Evolutionary conservation across 78 protist species (phyloP), one percentile per base, ranked within the genome.

Genomic region (Dictyostelium capitatum): DNA sequence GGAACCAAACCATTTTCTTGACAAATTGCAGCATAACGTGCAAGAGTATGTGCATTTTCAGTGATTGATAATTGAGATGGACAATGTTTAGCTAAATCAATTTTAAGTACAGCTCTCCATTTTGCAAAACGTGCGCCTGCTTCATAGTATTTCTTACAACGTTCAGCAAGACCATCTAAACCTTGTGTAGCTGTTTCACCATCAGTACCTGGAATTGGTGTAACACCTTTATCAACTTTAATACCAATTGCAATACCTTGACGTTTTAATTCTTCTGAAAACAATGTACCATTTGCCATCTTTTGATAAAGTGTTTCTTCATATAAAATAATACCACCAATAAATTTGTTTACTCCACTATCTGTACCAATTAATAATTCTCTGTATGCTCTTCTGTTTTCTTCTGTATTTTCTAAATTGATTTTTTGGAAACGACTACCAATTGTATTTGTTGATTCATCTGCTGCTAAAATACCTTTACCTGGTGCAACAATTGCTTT

Each of bases 91-190:
- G 92, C 74, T 28, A 85, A 75, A 91, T 90, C 90, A 89, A 98
- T 96, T 78, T 94, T 93, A 82, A 97, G 43, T 51, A 92, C 98
- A 23, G 95, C 95, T 80, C 95, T 79, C 98, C 98, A 97, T 97
- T 98, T 98, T 92, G 98, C 96, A 80, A 98, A 98, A 83, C 98
- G 95, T n/a, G 98, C 99, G 53, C 99, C 99, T 57, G 83, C 85
- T 74, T 82, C 51, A 95, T 98, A 96, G 96, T 98, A 98, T 75
- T 94, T 50, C 57, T 64, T 77, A 81, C 97, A 89, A 17, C 98
- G 94, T 57, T 95, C 90, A 53, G 48, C 96, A 30, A 98, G 96
- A 50, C 94, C 97, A 89, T 95, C 98, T 25, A 98, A 92, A 48
- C 99, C 99, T 82, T 97, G 98, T 11, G 98, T 97, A 15, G 94